Percentiles rank a stretch among this genome's conserved stretches.
Conservation (phyloP, 2,329 filamentous ascomycete genomes). For the Elsinoe perseae region DNA sequence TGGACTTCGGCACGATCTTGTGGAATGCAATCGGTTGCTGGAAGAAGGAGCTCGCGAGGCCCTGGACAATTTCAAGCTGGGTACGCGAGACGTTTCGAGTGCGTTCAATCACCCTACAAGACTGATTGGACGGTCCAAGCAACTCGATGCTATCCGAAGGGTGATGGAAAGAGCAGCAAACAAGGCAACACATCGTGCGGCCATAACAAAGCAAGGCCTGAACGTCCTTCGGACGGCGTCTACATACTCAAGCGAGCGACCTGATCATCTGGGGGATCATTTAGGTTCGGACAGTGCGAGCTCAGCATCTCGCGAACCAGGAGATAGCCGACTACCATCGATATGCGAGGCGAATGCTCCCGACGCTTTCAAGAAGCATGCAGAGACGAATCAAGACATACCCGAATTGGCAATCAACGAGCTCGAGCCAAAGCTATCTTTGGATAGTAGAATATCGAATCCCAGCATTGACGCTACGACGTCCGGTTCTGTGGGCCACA, state of each 20-base stretch:
- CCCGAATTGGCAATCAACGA: background rate
- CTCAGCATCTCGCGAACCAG: slow-evolving; percentile 14
- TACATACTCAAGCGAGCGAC: slow-evolving; percentile 25
- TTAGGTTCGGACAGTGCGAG: slow-evolving; percentile 38
- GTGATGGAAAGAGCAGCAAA: slow-evolving; percentile 70
- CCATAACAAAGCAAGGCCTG: slow-evolving; percentile 34
- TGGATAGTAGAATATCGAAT: slow-evolving; percentile 18
- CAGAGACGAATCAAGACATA: background rate
- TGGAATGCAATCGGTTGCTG: slow-evolving; percentile 65
- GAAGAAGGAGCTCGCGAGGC: slow-evolving; percentile 64
- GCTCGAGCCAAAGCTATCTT: slow-evolving; percentile 17
- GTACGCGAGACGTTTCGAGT: slow-evolving; percentile 78
- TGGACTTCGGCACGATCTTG: slow-evolving; percentile 73
- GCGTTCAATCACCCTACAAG: slow-evolving; percentile 78
- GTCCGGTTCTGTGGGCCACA: background rate
- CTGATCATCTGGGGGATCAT: slow-evolving; percentile 33
- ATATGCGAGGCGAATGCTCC: slow-evolving; percentile 9
- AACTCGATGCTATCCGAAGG: slow-evolving; percentile 61
- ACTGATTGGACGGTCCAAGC: slow-evolving; percentile 71
- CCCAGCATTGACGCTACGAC: slow-evolving; percentile 8
- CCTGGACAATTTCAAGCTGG: slow-evolving; percentile 67
- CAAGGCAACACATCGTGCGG: slow-evolving; percentile 43
- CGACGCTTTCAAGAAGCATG: background rate
- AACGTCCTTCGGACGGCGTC: slow-evolving; percentile 44
- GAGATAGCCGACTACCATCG: background rate